A percentile compares a stretch with the other conserved stretches of the same genome.
These are phyloP conservation scores for Fragaria iinumae DNA, from an alignment of 306 rosid genomes.

Conservation along the genomic window DNA sequence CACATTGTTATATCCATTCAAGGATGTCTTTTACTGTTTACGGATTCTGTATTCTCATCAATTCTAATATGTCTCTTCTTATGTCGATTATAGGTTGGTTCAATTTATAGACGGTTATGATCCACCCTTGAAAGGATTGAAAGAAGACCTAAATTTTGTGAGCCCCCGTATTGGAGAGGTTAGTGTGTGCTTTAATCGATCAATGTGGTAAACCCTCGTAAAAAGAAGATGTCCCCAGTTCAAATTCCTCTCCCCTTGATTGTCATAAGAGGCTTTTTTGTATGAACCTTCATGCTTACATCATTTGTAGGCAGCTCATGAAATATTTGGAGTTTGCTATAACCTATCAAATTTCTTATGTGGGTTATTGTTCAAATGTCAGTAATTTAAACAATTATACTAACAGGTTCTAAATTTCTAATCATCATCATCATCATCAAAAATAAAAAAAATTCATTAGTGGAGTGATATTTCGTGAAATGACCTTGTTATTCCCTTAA, in stretches of 20 bases:
- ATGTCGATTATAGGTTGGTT: slow-evolving; percentile 65
- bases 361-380: neutral
- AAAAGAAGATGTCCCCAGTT: neutral
- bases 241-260: neutral
- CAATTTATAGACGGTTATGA: slow-evolving; percentile 92
- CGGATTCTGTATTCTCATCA: neutral
- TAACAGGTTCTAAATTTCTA: neutral
- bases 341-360: neutral
- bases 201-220: neutral
- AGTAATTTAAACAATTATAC: neutral
- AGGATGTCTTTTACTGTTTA: neutral
- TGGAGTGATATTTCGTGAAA: neutral
- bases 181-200: slow-evolving; percentile 36
- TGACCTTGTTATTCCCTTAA: neutral
- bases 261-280: neutral
- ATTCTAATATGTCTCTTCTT: slow-evolving; percentile 29
- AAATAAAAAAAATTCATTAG: neutral
- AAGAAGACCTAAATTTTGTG: slow-evolving; percentile 94
- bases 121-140: slow-evolving; percentile 92
- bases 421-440: neutral
- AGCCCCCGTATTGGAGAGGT: slow-evolving; percentile 99
- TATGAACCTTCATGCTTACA: neutral
- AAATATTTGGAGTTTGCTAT: neutral
- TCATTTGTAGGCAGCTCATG: neutral
- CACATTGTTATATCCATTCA: neutral